Evolutionary conservation across 805 yeast genomes (phyloP).

Genomic region (Lipomyces yamanashiensis): DNA sequence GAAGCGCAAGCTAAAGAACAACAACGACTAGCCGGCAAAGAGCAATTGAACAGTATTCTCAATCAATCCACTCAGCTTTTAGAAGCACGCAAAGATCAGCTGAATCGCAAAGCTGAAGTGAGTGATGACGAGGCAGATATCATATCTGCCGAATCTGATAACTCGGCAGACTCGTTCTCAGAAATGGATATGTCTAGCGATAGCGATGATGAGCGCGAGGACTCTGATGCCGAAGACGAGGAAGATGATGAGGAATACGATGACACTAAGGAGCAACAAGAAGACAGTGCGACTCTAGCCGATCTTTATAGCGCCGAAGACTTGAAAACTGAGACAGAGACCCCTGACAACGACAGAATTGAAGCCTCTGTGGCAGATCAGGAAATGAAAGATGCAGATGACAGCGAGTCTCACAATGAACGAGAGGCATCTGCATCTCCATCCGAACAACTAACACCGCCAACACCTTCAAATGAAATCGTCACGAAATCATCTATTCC

Average conservation of each 20-base stretch:
- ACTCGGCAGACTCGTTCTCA: constrained; percentile 31
- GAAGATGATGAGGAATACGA: constrained; percentile 34
- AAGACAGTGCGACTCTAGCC: constrained; percentile 4
- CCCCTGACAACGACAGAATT: neutral
- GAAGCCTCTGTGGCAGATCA: neutral
- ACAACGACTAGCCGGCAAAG: constrained; percentile 79
- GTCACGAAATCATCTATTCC: constrained; percentile 51
- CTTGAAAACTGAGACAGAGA: neutral
- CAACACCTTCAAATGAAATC: constrained; percentile 25
- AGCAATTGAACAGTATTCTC: constrained; percentile 82
- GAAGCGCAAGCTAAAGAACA: constrained; percentile 69
- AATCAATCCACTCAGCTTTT: constrained; percentile 89
- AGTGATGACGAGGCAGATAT: constrained; percentile 39
- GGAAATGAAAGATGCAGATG: constrained; percentile 35
- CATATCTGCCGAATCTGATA: constrained; percentile 9
- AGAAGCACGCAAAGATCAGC: constrained; percentile 72
- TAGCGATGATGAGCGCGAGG: constrained; percentile 40
- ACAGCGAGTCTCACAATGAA: constrained; percentile 22
- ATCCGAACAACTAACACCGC: constrained; percentile 23
- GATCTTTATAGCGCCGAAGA: constrained; percentile 17
- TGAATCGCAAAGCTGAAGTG: neutral
- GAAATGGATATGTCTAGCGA: constrained; percentile 34
- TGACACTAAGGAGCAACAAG: constrained; percentile 30
- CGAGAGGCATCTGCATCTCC: constrained; percentile 18
- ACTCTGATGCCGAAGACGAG: constrained; percentile 43